A percentile compares a stretch with the other conserved stretches of the same genome.
phyloP scores from a whole-genome alignment of 352 stramenopile species.

The Pythium rhizo-oryzae region DNA sequence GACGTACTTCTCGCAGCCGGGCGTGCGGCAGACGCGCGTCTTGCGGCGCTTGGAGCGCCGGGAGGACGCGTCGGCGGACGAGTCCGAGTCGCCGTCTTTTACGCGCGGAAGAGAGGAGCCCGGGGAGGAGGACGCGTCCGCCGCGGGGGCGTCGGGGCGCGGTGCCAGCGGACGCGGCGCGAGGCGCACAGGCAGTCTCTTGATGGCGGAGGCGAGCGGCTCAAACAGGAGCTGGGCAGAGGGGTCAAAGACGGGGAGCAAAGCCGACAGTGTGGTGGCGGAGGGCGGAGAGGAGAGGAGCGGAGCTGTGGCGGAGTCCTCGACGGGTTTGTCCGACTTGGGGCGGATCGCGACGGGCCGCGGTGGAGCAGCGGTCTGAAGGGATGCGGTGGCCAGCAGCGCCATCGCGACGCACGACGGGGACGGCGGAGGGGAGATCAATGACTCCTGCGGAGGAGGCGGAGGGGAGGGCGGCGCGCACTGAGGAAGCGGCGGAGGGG shows the following conservation, averaged over 20 bases:
- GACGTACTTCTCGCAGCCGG: conserved; percentile 60
- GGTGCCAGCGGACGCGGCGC: conserved; percentile 11
- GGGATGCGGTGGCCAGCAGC: conserved; percentile 12
- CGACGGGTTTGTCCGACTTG: background rate
- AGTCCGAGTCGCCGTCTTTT: conserved; percentile 3
- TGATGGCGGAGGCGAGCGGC: background rate
- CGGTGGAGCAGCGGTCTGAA: background rate
- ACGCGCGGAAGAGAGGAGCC: background rate
- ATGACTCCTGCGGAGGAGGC: background rate
- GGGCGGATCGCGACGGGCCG: conserved; percentile 16
- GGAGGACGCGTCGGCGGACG: conserved; percentile 1
- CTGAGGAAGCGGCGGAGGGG: background rate
- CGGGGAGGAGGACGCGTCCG: background rate
- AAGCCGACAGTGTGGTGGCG: background rate
- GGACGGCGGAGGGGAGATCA: background rate
- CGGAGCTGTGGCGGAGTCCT: background rate
- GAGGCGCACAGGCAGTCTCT: conserved; percentile 11
- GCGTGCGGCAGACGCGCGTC: conserved; percentile 48
- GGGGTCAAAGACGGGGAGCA: background rate
- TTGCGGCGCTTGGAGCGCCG: conserved; percentile 35
- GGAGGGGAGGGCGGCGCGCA: conserved; percentile 4
- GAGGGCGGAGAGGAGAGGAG: background rate
- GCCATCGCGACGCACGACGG: conserved; percentile 14
- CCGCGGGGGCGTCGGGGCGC: background rate
- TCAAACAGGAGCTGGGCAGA: background rate